Evolutionary conservation across 2,329 filamentous ascomycete genomes (phyloP), one percentile per base, ranked within the genome.

Genomic region (Fusarium graminum): DNA sequence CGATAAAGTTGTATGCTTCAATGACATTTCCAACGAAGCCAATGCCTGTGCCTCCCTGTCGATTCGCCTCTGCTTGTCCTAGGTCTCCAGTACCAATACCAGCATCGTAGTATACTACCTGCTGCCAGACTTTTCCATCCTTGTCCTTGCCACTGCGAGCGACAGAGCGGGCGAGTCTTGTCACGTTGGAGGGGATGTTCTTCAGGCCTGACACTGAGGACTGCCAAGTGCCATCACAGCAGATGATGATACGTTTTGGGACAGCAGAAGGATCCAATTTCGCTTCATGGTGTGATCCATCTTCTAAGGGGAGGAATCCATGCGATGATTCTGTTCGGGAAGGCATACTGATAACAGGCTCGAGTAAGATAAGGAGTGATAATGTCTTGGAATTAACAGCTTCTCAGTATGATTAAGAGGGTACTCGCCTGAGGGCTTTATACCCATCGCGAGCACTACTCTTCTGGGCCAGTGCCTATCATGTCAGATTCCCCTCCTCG

Each of bases 171-270:
- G 73, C 73, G 8, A 79, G 66, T 16, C 76, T 74, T 28, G 73
- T 74, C 11, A 79, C 77, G 28, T 79, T 79, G 13, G 75, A 75
- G 1, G 74, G 70, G 45, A 72, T 63, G 28, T 69, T 68, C 40
- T 67, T 68, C 16, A 70, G 67, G 12, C 74, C 71, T 10, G 69
- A 70, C 22, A 70, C 69, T 7, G 63, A 63, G 4, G 50, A 65
- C 51, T 76, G 77, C 77, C 75, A 78, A 9, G 77, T 78, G 16
- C 77, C 78, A 52, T 80, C 78, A 32, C 76, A 79, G 58, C 77
- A 79, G 41, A 78, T 69, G 36, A 78, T 53, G 52, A 72, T 65
- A n/a, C 70, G 70, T 51, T 72, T 72, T 7, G 70, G 70, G 17
- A 59, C 63, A 14, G 63, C 59, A 34, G 30, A 44, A 25, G 44